Evolutionary conservation across 1,284 basidiomycete species (phyloP).

Genomic region (Ganoderma multipileum): DNA sequence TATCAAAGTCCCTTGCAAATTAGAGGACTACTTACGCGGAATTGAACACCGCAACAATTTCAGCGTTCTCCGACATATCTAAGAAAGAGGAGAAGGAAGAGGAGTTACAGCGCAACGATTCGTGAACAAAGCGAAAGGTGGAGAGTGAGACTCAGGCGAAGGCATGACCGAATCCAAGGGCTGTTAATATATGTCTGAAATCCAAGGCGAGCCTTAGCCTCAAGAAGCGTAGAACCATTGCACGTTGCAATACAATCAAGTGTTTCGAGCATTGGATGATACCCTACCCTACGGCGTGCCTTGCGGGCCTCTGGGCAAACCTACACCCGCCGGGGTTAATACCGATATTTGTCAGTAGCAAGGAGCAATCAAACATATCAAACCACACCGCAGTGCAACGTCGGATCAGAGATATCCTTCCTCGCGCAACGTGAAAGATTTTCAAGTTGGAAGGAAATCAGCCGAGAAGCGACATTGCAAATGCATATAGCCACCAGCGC

Average conservation of each 20-base stretch:
- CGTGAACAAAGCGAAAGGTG: background rate
- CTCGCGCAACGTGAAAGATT: background rate
- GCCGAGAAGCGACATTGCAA: too few species aligned
- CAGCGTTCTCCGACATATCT: slow-evolving; percentile 5
- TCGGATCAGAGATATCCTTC: background rate
- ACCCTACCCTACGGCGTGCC: background rate
- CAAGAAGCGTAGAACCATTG: too few species aligned
- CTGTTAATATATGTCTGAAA: too few species aligned
- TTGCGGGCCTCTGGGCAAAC: background rate
- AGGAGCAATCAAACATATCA: background rate
- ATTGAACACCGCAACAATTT: background rate
- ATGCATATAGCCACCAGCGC: background rate
- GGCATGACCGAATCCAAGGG: too few species aligned
- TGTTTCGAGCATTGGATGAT: too few species aligned
- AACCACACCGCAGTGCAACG: background rate
- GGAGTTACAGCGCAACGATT: background rate
- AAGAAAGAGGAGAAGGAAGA: background rate
- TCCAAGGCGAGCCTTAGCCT: too few species aligned
- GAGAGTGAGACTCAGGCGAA: too few species aligned
- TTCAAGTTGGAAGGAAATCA: too few species aligned
- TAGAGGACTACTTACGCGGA: background rate
- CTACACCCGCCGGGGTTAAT: background rate
- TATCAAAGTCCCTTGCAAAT: background rate
- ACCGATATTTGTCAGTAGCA: background rate
- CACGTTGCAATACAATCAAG: too few species aligned